Base-by-base conservation (phyloP, 2,329 filamentous ascomycete species). In the Corynespora cassiicola region DNA sequence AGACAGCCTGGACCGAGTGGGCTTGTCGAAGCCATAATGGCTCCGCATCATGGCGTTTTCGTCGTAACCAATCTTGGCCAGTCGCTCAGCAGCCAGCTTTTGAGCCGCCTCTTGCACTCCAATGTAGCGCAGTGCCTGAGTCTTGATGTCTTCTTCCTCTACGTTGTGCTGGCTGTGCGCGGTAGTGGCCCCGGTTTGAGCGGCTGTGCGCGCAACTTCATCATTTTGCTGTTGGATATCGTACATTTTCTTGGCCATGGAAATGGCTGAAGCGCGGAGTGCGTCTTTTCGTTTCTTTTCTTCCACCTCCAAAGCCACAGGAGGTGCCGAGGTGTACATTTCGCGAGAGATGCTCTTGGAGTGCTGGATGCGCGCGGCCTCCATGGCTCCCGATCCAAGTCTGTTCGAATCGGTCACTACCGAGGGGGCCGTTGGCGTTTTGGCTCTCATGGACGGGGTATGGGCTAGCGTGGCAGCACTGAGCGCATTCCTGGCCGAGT, bases 191-290 rank as follows among this genome's bases (percentile, higher is more conserved):
- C 64, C 67, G 9, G 52, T 65, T 36, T 50, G 65, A 40, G 64
- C 66, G 18, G 55, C 46, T 15, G 56, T 61, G 20, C 37, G 35
- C 23, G 54, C 55, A 20, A 76, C 73, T 6, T 83, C 79, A 2
- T 79, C 74, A 44, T 77, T 78, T 45, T 78, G 80, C 46, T 88
- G 82, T 52, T 90, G 85, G 21, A 81, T 75, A 8, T 75, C 80
- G 61, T 90, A 96, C 84, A 96, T 92, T 53, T 86, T 82, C 68
- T 86, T 87, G 6, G 91, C 90, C 90, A 96, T 95, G 8, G 87
- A 88, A 3, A 96, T 75, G 2, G 91, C 90, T 14, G 90, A 92
- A 19, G 90, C 88, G 48, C 86, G 86, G 3, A 95, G 74, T 4
- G 84, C 82, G 51, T 90, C 86, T 28, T 85, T 80, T 41, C 80